Evolutionary conservation across 108 stramenopile genomes (phyloP).

Genomic region (Nitzschia sp.): DNA sequence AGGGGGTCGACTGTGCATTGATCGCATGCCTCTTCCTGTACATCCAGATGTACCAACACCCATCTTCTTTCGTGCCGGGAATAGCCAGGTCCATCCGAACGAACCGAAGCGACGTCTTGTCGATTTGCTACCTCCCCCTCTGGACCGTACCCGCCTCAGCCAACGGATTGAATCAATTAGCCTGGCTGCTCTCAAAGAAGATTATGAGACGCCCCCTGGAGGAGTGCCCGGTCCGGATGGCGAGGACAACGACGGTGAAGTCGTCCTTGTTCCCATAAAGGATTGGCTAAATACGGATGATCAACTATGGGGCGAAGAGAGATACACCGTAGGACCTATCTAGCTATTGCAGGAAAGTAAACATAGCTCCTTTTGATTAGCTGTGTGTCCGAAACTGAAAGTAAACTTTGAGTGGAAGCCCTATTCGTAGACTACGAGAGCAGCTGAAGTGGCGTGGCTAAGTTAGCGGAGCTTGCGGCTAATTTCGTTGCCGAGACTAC

Average conservation of each 20-base stretch:
- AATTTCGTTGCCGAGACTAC: too few species aligned
- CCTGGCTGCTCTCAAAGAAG: conserved; percentile 60
- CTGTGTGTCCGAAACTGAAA: too few species aligned
- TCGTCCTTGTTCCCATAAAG: conserved; percentile 62
- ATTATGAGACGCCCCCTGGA: conserved; percentile 37
- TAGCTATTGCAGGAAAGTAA: conserved; percentile 8
- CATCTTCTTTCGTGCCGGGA: conserved; percentile 58
- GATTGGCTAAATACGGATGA: conserved; percentile 82
- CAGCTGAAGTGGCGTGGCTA: too few species aligned
- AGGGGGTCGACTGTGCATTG: conserved; percentile 82
- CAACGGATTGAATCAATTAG: conserved; percentile 73
- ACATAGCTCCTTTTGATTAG: too few species aligned
- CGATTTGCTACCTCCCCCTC: conserved; percentile 66
- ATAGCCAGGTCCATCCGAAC: conserved; percentile 3
- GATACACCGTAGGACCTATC: conserved; percentile 65
- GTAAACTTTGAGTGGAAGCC: too few species aligned
- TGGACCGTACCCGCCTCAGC: conserved; percentile 50
- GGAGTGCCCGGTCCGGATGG: conserved; percentile 6
- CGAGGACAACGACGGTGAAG: conserved; percentile 60
- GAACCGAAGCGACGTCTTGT: conserved; percentile 45
- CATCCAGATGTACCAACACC: conserved; percentile 31
- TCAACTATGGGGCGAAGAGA: conserved; percentile 72
- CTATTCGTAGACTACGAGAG: too few species aligned
- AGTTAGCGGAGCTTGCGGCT: too few species aligned
- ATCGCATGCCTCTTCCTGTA: conserved; percentile 64